Base-by-base conservation (phyloP, 371 early-diverging fungal genomes). In the Mortierella sp. region DNA sequence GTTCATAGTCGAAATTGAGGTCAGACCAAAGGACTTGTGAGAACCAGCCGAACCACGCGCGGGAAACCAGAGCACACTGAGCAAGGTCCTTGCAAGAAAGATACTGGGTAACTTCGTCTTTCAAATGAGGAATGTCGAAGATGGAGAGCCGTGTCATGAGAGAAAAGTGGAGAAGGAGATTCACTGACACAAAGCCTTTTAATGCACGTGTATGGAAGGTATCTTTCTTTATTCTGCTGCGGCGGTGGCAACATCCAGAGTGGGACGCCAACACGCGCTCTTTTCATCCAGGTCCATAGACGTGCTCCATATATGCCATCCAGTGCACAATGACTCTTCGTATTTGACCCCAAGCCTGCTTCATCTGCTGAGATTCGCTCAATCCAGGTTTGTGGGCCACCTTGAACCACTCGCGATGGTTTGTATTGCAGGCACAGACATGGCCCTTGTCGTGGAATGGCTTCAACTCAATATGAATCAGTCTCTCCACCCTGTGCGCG, bases 401-500 rank as follows among this genome's bases (percentile, higher is more conserved):
- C 66, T 65, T 76, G 58, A 84, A 81, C 86, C 86, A 86, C 67
- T 86, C 86, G 21, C 83, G 72, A 59, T 86, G 86, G 19, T 55
- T 61, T 0, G 69, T 71, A 2, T 80, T 81, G 58, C 86, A 86
- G 0, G 66, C 50, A 50, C 86, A 86, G 24, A 69, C 53, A 48
- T 76, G 76, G 41, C 69, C 50, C 66, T 76, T 76, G 68, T 76
- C 76, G 27, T 76, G 76, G 47, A 58, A 52, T 10, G 78, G 79
- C 45, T 80, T 68, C 26, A 87, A 49, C 31, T 87, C 87, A n/a
- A 85, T 73, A 58, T 83, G 83, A n/a, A 87, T 84, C n/a, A 87
- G 24, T 26, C 81, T 73, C 53, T 87, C 87, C 1, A 85, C 83
- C 18, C 84, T 80, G 57, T 83, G 83, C 0, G 84, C 66, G 24